A percentile compares a stretch with the other conserved stretches of the same genome.
These are phyloP conservation scores for Rhexocercosporidium sp. DNA, from an alignment of 2,329 filamentous ascomycete species.

Conservation along the genomic window DNA sequence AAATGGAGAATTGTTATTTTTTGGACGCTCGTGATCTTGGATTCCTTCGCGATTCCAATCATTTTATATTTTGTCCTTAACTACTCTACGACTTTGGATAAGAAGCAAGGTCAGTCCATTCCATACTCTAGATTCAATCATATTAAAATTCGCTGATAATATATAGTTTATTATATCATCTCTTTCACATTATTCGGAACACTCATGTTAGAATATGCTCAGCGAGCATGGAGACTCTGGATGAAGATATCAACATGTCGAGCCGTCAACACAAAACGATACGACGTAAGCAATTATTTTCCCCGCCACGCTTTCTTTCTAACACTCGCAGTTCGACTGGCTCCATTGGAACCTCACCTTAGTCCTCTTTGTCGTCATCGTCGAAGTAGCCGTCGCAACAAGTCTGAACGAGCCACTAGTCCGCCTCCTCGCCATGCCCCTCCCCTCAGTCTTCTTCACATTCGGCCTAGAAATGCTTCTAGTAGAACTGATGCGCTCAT, in stretches of 20 bases:
- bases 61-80: conserved; percentile 16
- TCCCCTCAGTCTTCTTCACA: conserved; percentile 55
- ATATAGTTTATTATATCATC: conserved; percentile 46
- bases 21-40: conserved; percentile 6
- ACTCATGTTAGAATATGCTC: conserved; percentile 58
- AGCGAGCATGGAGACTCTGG: conserved; percentile 49
- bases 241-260: conserved; percentile 57
- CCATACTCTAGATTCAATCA: neutral
- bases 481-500: conserved; percentile 53
- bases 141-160: neutral
- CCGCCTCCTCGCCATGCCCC: conserved; percentile 58
- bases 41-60: conserved; percentile 14
- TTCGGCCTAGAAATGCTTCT: conserved; percentile 56
- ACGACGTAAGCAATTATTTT: conserved; percentile 42
- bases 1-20: conserved; percentile 9
- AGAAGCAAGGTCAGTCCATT: conserved; percentile 1
- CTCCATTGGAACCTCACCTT: conserved; percentile 62
- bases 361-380: conserved; percentile 60
- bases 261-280: conserved; percentile 52
- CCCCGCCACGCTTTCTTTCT: conserved; percentile 3
- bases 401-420: conserved; percentile 42
- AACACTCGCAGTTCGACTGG: conserved; percentile 53
- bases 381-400: conserved; percentile 54
- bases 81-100: conserved; percentile 11
- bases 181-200: conserved; percentile 57